A percentile compares a stretch with the other conserved stretches of the same genome.
These are phyloP conservation scores for Pseudodiploospora longispora DNA, from an alignment of 2,329 filamentous ascomycete genomes.

Conservation along the genomic window DNA sequence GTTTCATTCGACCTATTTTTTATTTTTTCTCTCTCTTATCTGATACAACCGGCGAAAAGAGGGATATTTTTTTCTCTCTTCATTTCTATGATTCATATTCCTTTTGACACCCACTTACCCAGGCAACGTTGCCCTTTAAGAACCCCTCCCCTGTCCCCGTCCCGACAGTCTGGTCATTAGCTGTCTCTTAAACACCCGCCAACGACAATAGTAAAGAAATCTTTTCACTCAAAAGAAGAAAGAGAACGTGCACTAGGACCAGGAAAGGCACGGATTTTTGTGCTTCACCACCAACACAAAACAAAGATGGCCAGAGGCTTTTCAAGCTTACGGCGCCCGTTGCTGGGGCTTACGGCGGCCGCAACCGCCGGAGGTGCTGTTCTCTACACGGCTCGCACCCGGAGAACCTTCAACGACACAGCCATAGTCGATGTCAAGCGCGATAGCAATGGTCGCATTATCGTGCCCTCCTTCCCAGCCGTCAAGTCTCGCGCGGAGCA, in stretches of 20 bases:
- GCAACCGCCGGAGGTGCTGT: conserved; percentile 22
- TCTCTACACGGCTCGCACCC: conserved; percentile 21
- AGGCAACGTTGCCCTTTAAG: too few relatives aligned
- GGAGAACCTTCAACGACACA: conserved; percentile 22
- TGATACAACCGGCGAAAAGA: too few relatives aligned
- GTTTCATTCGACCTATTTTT: conserved; percentile 3
- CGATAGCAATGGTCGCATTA: conserved; percentile 27
- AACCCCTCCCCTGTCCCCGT: too few relatives aligned
- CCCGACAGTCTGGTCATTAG: too few relatives aligned
- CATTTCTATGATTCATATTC: conserved; percentile 3
- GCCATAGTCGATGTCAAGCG: conserved; percentile 27
- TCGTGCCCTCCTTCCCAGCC: conserved; percentile 28
- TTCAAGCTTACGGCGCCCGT: conserved; percentile 25
- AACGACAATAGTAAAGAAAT: too few relatives aligned
- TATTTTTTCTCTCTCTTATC: conserved; percentile 1
- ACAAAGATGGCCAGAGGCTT: conserved; percentile 27
- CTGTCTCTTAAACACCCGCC: too few relatives aligned
- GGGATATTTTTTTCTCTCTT: not conserved
- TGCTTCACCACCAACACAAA: not conserved
- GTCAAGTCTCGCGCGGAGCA: conserved; percentile 28
- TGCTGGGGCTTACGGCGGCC: conserved; percentile 22
- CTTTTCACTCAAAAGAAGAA: too few relatives aligned
- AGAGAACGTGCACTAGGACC: not conserved
- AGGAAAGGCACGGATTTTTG: not conserved
- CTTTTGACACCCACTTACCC: not conserved